Conservation (phyloP, 257 asterid genomes). For the Gentiana straminea region DNA sequence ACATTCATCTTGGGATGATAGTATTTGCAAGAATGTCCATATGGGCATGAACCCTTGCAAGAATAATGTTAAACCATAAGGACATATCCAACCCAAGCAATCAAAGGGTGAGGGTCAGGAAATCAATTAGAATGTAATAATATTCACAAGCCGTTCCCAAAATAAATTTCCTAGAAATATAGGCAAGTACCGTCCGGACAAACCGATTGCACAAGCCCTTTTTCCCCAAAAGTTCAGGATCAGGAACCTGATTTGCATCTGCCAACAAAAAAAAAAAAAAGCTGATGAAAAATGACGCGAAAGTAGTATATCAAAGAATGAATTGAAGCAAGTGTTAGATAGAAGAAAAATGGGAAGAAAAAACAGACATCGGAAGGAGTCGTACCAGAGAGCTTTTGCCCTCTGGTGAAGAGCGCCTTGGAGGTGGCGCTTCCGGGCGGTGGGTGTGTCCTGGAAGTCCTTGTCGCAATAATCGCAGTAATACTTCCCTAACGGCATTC, state of each 20-base stretch:
- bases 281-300: not conserved
- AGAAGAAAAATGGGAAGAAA: not conserved
- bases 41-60: constrained; percentile 71
- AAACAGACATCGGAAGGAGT: constrained; percentile 39
- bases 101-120: not conserved
- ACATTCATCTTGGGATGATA: constrained; percentile 64
- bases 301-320: not conserved
- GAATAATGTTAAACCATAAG: not conserved
- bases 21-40: constrained; percentile 76
- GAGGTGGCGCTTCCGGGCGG: constrained; percentile 86
- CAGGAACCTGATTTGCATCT: constrained; percentile 28
- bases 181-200: constrained; percentile 56
- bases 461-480: constrained; percentile 92
- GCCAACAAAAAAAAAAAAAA: constrained; percentile 4
- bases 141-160: no score
- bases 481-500: constrained; percentile 76
- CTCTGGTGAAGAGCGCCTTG: constrained; percentile 78
- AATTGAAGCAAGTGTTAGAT: not conserved
- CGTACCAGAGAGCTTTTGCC: constrained; percentile 93
- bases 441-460: constrained; percentile 74
- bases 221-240: constrained; percentile 34
- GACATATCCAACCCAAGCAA: not conserved
- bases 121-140: no score
- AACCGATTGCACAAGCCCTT: constrained; percentile 73
- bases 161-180: no score